Evolutionary conservation across 2,329 filamentous ascomycete genomes (phyloP).

Genomic region (Venturia carpophila): DNA sequence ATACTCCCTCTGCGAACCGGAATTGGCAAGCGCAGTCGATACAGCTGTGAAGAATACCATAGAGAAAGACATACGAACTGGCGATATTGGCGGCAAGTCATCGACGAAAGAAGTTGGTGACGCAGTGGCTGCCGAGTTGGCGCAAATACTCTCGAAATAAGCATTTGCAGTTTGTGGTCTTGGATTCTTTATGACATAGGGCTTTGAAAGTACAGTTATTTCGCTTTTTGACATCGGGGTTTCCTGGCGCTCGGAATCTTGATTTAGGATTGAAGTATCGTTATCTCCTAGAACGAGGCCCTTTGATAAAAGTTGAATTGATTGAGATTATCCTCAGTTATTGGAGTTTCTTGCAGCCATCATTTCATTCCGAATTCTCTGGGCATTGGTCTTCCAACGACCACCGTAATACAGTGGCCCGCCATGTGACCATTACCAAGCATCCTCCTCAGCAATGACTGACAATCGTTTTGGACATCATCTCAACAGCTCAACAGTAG

Average conservation of each 20-base stretch:
- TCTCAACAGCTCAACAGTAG: neutral
- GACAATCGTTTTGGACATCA: neutral
- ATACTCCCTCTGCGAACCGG: constrained; percentile 76
- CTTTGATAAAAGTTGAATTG: neutral
- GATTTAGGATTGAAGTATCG: neutral
- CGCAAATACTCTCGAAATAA: constrained; percentile 13
- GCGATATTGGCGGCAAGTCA: constrained; percentile 72
- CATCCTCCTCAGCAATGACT: neutral
- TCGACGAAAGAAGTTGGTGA: constrained; percentile 76
- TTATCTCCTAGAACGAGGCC: neutral
- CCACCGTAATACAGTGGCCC: neutral
- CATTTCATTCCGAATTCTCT: too few species aligned
- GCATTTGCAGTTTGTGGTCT: neutral
- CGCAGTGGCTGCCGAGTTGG: constrained; percentile 65
- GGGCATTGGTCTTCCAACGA: too few species aligned
- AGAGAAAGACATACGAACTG: constrained; percentile 69
- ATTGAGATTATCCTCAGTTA: neutral
- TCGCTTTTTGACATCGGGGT: too few species aligned
- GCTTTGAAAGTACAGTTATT: too few species aligned
- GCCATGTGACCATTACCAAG: neutral
- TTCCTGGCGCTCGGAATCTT: too few species aligned
- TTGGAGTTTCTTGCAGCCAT: neutral
- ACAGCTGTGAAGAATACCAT: constrained; percentile 72
- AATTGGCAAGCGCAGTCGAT: constrained; percentile 72
- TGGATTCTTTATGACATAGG: neutral